Conservation (phyloP, 495 filamentous ascomycete genomes). For the Beverwykella pulmonaria region DNA sequence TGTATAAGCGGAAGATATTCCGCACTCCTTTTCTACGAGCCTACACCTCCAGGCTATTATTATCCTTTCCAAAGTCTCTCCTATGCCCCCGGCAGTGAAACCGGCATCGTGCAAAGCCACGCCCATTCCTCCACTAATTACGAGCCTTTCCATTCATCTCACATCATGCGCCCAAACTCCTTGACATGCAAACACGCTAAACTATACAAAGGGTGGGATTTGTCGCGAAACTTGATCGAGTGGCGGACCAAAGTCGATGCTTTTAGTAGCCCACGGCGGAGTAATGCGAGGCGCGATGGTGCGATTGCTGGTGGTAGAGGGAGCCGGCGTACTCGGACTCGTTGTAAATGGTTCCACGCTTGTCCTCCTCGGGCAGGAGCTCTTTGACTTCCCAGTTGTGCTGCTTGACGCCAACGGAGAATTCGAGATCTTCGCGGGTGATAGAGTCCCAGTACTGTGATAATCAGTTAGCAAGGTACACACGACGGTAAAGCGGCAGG, state of each 20-base stretch:
- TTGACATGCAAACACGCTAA: conserved; percentile 21
- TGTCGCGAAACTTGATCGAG: neutral
- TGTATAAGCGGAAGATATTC: neutral
- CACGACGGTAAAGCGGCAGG: conserved; percentile 2
- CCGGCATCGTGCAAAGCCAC: neutral
- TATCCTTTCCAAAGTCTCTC: neutral
- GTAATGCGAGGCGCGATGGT: conserved; percentile 36
- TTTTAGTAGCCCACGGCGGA: conserved; percentile 26
- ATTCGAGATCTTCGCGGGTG: conserved; percentile 97
- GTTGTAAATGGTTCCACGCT: conserved; percentile 73
- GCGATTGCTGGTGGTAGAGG: conserved; percentile 59
- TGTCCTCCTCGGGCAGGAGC: conserved; percentile 83
- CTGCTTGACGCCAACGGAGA: conserved; percentile 89
- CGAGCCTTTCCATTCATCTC: neutral
- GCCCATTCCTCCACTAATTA: neutral
- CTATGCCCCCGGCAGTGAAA: neutral
- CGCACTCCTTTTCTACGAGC: neutral
- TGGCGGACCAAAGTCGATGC: neutral
- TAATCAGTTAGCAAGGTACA: conserved; percentile 31
- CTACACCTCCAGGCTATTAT: no score
- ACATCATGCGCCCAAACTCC: conserved; percentile 22
- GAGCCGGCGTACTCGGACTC: conserved; percentile 68
- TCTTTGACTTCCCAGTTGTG: conserved; percentile 99
- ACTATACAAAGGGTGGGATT: conserved; percentile 2
- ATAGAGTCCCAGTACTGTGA: conserved; percentile 97